Percentiles rank a stretch among this genome's conserved stretches.
Conservation (phyloP, 148 eudicot genomes). For the Chenopodium quinoa region DNA sequence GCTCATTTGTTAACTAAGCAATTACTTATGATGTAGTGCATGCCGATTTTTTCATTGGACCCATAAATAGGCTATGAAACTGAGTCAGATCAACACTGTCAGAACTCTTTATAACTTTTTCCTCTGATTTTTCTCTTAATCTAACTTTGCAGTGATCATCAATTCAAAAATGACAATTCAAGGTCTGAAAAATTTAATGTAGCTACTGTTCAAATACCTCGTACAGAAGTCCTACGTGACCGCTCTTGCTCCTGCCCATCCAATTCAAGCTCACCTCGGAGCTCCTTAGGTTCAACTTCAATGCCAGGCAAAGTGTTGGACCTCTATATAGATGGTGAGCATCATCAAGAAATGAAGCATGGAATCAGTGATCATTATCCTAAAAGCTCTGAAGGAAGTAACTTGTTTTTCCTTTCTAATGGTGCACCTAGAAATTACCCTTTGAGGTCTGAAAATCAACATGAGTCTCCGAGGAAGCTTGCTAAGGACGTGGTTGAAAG, state of each 20-base stretch:
- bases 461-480: constrained; percentile 34
- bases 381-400: constrained; percentile 11
- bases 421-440: constrained; percentile 15
- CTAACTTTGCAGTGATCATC: constrained; percentile 22
- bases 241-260: constrained; percentile 21
- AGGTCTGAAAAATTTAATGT: constrained; percentile 5
- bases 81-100: background rate
- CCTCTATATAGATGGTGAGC: constrained; percentile 33
- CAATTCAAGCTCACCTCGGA: constrained; percentile 29
- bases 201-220: constrained; percentile 14
- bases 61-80: background rate
- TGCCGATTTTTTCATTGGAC: background rate
- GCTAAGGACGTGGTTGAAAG: constrained; percentile 37
- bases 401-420: constrained; percentile 20
- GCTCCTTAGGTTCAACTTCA: constrained; percentile 31
- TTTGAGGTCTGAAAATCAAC: constrained; percentile 17
- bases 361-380: constrained; percentile 5
- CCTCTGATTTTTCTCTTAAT: constrained; percentile 1
- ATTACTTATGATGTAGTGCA: background rate
- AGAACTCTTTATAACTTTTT: too few species aligned
- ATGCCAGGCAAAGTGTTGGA: constrained; percentile 24
- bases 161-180: constrained; percentile 13
- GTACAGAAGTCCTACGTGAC: constrained; percentile 20
- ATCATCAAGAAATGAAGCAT: constrained; percentile 16
- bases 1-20: background rate